Conservation (phyloP, 176 grass and related monocot genomes). For the Eragrostis curvula region DNA sequence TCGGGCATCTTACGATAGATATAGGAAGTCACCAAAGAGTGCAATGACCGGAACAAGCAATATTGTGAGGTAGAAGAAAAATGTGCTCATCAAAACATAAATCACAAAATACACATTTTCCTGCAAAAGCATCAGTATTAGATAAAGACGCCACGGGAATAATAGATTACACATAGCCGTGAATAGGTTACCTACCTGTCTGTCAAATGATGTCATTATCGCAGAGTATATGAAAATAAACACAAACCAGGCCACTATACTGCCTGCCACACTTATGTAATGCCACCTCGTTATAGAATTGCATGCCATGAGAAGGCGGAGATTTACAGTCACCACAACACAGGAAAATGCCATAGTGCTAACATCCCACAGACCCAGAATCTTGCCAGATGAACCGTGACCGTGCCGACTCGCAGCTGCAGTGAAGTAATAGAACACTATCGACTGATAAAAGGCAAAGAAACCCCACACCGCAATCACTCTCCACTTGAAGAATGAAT, state of each 20-base stretch:
- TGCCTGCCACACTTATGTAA: conserved; percentile 82
- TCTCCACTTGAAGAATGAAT: conserved; percentile 91
- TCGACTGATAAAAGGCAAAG: conserved; percentile 93
- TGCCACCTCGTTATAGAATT: conserved; percentile 98
- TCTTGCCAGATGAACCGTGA: conserved; percentile 84
- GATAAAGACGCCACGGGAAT: conserved; percentile 1
- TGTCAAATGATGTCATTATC: conserved; percentile 89
- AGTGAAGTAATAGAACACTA: conserved; percentile 97
- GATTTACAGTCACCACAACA: conserved; percentile 96
- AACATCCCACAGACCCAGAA: conserved; percentile 96
- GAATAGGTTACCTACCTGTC: conserved; percentile 68
- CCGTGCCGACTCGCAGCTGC: conserved; percentile 78
- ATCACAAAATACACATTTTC: conserved; percentile 99
- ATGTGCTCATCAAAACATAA: conserved; percentile 98
- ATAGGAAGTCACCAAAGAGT: conserved; percentile 94
- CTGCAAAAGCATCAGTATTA: conserved; percentile 56
- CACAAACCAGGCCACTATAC: conserved; percentile 91
- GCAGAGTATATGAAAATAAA: conserved; percentile 98
- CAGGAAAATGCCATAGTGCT: conserved; percentile 99
- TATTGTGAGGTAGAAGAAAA: conserved; percentile 90
- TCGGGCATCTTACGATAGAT: conserved; percentile 71
- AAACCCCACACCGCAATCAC: conserved; percentile 90
- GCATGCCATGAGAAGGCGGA: conserved; percentile 92
- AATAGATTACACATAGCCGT: conserved; percentile 17
- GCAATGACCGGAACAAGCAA: conserved; percentile 87